A percentile compares a stretch with the other conserved stretches of the same genome.
These are phyloP conservation scores for Penicillium fuscoglaucum DNA, from an alignment of 2,329 filamentous ascomycete genomes.

Conservation along the genomic window DNA sequence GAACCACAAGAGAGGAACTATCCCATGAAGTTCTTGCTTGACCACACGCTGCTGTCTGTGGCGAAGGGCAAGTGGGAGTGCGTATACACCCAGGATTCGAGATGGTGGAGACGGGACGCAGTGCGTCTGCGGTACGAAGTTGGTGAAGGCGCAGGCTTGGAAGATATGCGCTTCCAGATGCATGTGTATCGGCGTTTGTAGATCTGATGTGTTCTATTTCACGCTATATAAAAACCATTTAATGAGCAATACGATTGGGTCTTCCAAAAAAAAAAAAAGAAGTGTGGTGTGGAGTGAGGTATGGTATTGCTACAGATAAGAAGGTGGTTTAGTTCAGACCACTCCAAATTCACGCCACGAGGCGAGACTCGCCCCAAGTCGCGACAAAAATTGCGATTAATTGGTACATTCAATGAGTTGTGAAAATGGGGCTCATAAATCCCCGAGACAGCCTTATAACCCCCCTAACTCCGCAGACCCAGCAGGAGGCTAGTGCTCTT, in stretches of 20 bases:
- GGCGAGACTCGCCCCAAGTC: constrained; percentile 32
- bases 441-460: constrained; percentile 15
- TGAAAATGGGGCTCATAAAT: constrained; percentile 13
- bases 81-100: constrained; percentile 70
- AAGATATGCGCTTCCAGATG: constrained; percentile 94
- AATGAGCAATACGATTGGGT: constrained; percentile 11
- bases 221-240: constrained; percentile 1
- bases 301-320: constrained; percentile 31
- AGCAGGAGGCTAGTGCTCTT: constrained; percentile 68
- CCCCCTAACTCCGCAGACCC: constrained; percentile 58
- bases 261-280: constrained; percentile 1
- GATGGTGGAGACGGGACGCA: constrained; percentile 77
- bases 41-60: constrained; percentile 69
- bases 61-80: constrained; percentile 66
- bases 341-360: constrained; percentile 28
- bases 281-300: constrained; percentile 24
- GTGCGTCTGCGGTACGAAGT: constrained; percentile 72
- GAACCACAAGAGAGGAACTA: constrained; percentile 59
- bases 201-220: constrained; percentile 4
- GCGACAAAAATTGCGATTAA: constrained; percentile 29
- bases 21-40: constrained; percentile 90
- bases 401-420: constrained; percentile 25
- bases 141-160: constrained; percentile 79
- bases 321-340: constrained; percentile 25
- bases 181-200: constrained; percentile 67